A percentile compares a stretch with the other conserved stretches of the same genome.
Evolutionary conservation across 2,329 filamentous ascomycete genomes (phyloP).

Genomic region (Helotiales sp.): DNA sequence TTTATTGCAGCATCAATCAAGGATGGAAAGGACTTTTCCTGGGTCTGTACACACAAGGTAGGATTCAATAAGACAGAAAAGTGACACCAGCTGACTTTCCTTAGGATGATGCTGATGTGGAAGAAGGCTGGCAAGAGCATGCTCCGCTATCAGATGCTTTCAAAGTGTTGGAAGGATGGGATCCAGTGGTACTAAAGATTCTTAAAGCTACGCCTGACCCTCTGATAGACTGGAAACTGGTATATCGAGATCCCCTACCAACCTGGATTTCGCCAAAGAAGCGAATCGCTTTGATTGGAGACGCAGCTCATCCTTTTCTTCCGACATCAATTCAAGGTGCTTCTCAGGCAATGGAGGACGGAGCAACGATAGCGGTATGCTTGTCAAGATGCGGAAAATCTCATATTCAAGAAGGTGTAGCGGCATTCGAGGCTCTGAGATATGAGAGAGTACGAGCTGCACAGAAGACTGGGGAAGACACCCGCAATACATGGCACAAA

Average conservation of each 20-base stretch:
- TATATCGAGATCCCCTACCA: constrained; percentile 31
- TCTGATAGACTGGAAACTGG: constrained; percentile 35
- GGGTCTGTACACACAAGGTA: constrained; percentile 54
- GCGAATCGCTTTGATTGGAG: constrained; percentile 52
- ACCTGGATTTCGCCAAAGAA: constrained; percentile 34
- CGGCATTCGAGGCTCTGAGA: constrained; percentile 20
- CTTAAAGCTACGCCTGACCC: constrained; percentile 22
- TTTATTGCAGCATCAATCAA: constrained; percentile 48
- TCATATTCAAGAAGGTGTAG: constrained; percentile 20
- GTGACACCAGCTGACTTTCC: not conserved
- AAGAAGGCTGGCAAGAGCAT: constrained; percentile 44
- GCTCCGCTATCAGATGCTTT: constrained; percentile 22
- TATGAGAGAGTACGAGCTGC: constrained; percentile 25
- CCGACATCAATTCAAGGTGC: constrained; percentile 69
- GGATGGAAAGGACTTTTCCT: constrained; percentile 51
- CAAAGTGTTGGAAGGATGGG: constrained; percentile 30
- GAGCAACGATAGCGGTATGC: constrained; percentile 37
- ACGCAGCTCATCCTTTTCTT: constrained; percentile 69
- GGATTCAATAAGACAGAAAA: not conserved
- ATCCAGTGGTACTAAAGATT: constrained; percentile 23
- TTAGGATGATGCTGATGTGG: constrained; percentile 42
- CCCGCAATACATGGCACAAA: constrained; percentile 25
- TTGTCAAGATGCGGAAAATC: constrained; percentile 25
- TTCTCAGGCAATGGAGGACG: constrained; percentile 42
- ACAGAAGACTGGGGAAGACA: constrained; percentile 28